phyloP scores from a whole-genome alignment of 495 filamentous ascomycete species.

The Penicillium cosmopolitanum region DNA sequence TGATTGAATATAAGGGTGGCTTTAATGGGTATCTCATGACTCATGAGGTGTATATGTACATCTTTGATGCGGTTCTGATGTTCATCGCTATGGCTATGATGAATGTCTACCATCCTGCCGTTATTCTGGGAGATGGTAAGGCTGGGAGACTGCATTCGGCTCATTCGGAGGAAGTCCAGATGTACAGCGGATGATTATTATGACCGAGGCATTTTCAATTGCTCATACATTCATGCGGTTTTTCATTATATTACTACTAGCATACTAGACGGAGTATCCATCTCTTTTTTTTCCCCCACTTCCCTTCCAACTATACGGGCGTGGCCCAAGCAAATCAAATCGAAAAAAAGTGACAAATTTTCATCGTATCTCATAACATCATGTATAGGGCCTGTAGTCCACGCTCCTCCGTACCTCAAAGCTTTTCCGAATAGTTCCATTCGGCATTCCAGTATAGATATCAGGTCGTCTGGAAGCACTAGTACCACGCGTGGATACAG shows the following conservation, averaged over 20 bases:
- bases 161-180: constrained; percentile 15
- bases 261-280: neutral
- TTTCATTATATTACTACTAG: neutral
- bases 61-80: constrained; percentile 67
- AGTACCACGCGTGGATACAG: constrained; percentile 39
- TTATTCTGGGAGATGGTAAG: constrained; percentile 31
- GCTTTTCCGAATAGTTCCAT: constrained; percentile 20
- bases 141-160: constrained; percentile 5
- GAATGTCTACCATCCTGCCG: constrained; percentile 41
- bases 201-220: neutral
- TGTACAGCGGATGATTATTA: neutral
- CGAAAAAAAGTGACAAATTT: neutral
- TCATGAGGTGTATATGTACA: constrained; percentile 63
- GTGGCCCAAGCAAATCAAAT: neutral
- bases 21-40: constrained; percentile 51
- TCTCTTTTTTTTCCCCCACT: no score
- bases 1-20: constrained; percentile 65
- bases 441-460: constrained; percentile 16
- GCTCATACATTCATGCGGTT: neutral
- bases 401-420: constrained; percentile 23
- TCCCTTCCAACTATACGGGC: no score
- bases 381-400: constrained; percentile 25
- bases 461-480: constrained; percentile 11
- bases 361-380: constrained; percentile 24
- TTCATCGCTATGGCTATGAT: constrained; percentile 55